Conservation (phyloP, 805 yeast genomes). For the Hanseniaspora clermontiae region DNA sequence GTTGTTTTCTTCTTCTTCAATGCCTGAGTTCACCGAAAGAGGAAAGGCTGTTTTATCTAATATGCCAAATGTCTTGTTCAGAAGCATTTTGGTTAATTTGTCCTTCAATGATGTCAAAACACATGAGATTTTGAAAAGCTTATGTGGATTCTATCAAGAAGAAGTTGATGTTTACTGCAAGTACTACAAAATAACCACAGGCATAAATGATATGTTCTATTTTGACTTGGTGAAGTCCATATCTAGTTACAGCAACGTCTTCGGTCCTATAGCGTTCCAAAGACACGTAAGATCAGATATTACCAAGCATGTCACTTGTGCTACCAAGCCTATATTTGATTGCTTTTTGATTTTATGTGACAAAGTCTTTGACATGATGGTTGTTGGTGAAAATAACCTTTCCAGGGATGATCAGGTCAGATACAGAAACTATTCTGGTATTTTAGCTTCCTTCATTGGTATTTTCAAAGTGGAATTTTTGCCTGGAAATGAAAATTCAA, state of each 20-base stretch:
- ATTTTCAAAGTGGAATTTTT: constrained; percentile 32
- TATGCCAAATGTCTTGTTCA: constrained; percentile 35
- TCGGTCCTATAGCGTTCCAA: constrained; percentile 63
- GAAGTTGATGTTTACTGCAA: constrained; percentile 23
- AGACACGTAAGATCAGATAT: constrained; percentile 44
- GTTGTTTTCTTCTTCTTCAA: constrained; percentile 21
- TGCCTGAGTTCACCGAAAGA: constrained; percentile 18
- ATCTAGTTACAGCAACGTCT: constrained; percentile 41
- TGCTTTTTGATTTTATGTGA: constrained; percentile 29
- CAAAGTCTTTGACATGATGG: constrained; percentile 21
- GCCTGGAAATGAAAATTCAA: constrained; percentile 17
- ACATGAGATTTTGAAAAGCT: constrained; percentile 36
- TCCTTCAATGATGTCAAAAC: constrained; percentile 41
- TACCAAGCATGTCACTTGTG: constrained; percentile 19
- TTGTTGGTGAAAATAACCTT: constrained; percentile 17
- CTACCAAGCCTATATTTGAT: constrained; percentile 24
- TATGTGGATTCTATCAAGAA: constrained; percentile 24
- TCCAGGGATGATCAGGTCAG: constrained; percentile 32
- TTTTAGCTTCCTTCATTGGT: constrained; percentile 59
- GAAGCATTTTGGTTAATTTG: constrained; percentile 39
- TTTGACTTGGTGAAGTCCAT: constrained; percentile 33
- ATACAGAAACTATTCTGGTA: constrained; percentile 59
- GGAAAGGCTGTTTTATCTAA: constrained; percentile 26
- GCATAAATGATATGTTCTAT: constrained; percentile 24
- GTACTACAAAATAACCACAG: constrained; percentile 18